Percentiles rank a stretch among this genome's conserved stretches.
Conservation (phyloP, 1,284 basidiomycete genomes). For the Pascua sp. region DNA sequence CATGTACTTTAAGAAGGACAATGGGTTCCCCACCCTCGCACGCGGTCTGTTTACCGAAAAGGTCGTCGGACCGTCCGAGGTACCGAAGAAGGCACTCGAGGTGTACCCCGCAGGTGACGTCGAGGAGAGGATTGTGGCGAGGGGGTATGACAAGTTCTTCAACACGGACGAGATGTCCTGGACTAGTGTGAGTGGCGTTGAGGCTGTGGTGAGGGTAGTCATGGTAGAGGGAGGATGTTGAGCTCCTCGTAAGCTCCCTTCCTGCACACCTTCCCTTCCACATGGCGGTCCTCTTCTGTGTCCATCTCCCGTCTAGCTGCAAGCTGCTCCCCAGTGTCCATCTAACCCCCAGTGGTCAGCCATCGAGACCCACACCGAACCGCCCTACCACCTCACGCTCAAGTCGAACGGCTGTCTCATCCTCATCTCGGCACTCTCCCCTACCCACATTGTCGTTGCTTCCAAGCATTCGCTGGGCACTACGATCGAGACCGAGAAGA, state of each 20-base stretch:
- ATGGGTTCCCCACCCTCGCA: slow-evolving; percentile 86
- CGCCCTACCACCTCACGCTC: slow-evolving; percentile 83
- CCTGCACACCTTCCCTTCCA: background rate
- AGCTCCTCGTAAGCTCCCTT: too few species aligned
- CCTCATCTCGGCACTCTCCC: slow-evolving; percentile 82
- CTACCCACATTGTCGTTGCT: slow-evolving; percentile 72
- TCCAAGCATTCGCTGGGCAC: slow-evolving; percentile 87
- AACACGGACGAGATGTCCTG: slow-evolving; percentile 94
- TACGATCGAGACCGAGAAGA: slow-evolving; percentile 28
- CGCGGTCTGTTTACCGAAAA: slow-evolving; percentile 75
- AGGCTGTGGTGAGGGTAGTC: background rate
- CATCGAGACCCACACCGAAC: slow-evolving; percentile 65
- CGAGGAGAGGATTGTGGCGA: slow-evolving; percentile 66
- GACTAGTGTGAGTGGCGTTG: slow-evolving; percentile 66
- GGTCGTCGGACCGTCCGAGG: slow-evolving; percentile 24
- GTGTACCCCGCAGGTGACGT: slow-evolving; percentile 15
- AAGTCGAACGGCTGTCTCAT: slow-evolving; percentile 99
- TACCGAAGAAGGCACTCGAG: slow-evolving; percentile 32
- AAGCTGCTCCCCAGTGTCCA: background rate
- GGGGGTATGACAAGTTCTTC: slow-evolving; percentile 99
- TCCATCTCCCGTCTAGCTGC: too few species aligned
- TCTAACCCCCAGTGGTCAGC: slow-evolving; percentile 66
- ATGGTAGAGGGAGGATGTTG: too few species aligned
- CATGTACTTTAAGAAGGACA: slow-evolving; percentile 82
- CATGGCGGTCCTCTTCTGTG: too few species aligned